phyloP scores from a whole-genome alignment of 495 filamentous ascomycete genomes.

The Cercophora newfieldiana region DNA sequence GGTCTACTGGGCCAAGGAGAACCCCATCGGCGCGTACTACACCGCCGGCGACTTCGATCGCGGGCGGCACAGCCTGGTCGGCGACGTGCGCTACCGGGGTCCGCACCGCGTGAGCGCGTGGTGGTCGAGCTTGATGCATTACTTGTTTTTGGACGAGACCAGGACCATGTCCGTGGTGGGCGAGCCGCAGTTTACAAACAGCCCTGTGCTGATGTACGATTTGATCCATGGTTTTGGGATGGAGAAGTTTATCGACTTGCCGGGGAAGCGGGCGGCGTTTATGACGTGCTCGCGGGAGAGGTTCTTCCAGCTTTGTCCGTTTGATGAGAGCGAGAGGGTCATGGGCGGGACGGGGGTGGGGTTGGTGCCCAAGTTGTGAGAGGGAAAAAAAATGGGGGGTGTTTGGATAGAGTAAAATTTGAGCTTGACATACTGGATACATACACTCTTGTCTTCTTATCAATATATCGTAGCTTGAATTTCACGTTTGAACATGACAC shows the following conservation, averaged over 20 bases:
- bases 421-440: too few species aligned
- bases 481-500: too few species aligned
- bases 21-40: conserved; percentile 67
- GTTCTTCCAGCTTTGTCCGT: conserved; percentile 67
- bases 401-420: neutral
- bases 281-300: conserved; percentile 61
- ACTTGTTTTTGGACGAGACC: conserved; percentile 68
- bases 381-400: neutral
- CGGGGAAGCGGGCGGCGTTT: conserved; percentile 66
- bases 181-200: conserved; percentile 62
- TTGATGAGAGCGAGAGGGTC: conserved; percentile 52
- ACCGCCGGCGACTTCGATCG: conserved; percentile 63
- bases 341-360: conserved; percentile 48
- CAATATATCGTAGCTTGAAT: too few species aligned
- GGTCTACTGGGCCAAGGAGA: conserved; percentile 73
- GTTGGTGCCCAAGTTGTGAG: conserved; percentile 47
- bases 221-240: conserved; percentile 64
- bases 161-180: conserved; percentile 63
- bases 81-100: conserved; percentile 62
- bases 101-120: conserved; percentile 66
- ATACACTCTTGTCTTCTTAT: too few species aligned
- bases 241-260: conserved; percentile 65
- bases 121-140: conserved; percentile 70
- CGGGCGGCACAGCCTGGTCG: conserved; percentile 67
- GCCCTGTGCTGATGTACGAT: conserved; percentile 64